phyloP scores from a whole-genome alignment of 768 basidiomycete species.

The Rossbeevera mucosa region DNA sequence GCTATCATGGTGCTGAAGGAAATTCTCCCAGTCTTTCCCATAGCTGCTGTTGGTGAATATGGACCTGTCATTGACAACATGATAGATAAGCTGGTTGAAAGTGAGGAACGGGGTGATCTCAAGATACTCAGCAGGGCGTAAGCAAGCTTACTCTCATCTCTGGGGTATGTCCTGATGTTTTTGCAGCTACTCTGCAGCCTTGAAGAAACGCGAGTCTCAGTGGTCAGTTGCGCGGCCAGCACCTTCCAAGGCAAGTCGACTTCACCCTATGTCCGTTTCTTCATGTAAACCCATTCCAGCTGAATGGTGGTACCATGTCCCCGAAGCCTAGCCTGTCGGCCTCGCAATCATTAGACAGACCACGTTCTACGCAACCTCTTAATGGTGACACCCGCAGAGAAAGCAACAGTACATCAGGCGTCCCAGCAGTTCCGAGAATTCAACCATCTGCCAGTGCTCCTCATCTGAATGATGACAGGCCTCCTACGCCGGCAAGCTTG shows the following conservation, averaged over 20 bases:
- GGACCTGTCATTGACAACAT: constrained; percentile 54
- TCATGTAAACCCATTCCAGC: constrained; percentile 8
- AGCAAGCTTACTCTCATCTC: constrained; percentile 24
- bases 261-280: not conserved
- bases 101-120: constrained; percentile 78
- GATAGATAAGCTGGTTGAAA: constrained; percentile 64
- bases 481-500: constrained; percentile 29
- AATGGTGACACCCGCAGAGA: constrained; percentile 43
- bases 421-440: constrained; percentile 48
- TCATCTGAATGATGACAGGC: constrained; percentile 26
- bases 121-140: constrained; percentile 78
- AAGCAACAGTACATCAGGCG: constrained; percentile 22
- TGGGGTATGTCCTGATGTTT: constrained; percentile 4
- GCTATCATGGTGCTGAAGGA: constrained; percentile 92
- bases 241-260: constrained; percentile 31
- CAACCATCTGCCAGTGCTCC: constrained; percentile 39
- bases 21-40: constrained; percentile 83
- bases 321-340: constrained; percentile 20
- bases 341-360: constrained; percentile 34
- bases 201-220: constrained; percentile 66
- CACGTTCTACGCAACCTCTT: constrained; percentile 31
- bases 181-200: constrained; percentile 62
- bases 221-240: constrained; percentile 39
- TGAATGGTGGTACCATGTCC: constrained; percentile 26
- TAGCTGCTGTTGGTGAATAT: constrained; percentile 52